phyloP scores from a whole-genome alignment of 495 filamentous ascomycete genomes.

The Penicillium bialowiezense region DNA sequence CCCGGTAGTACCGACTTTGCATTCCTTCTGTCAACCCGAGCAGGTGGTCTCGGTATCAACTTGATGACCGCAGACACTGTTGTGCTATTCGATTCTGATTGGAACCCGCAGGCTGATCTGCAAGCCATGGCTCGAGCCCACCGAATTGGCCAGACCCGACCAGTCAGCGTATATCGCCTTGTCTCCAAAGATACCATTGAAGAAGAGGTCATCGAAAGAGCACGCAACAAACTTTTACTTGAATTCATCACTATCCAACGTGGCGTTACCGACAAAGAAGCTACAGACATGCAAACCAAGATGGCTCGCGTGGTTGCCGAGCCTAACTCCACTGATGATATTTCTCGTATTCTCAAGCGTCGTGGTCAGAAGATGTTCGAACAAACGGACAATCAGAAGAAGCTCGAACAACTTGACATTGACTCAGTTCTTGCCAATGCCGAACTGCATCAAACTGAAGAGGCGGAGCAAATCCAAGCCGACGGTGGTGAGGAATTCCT shows the following conservation, averaged over 20 bases:
- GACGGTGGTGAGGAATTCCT: constrained; percentile 93
- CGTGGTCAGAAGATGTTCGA: constrained; percentile 97
- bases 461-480: constrained; percentile 84
- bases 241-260: constrained; percentile 97
- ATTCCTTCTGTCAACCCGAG: constrained; percentile 91
- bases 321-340: constrained; percentile 83
- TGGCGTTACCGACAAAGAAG: constrained; percentile 87
- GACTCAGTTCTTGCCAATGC: constrained; percentile 94
- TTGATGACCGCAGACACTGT: constrained; percentile 98
- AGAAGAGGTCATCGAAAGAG: constrained; percentile 93
- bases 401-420: constrained; percentile 97
- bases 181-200: constrained; percentile 98
- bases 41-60: constrained; percentile 96
- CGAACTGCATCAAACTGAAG: constrained; percentile 90
- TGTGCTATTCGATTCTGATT: constrained; percentile 97
- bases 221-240: constrained; percentile 96
- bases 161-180: constrained; percentile 91
- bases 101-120: constrained; percentile 97
- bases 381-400: constrained; percentile 90
- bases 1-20: constrained; percentile 92
- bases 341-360: constrained; percentile 88
- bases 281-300: constrained; percentile 68
- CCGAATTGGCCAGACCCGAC: constrained; percentile 92
- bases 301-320: constrained; percentile 61
- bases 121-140: constrained; percentile 98